A percentile compares a stretch with the other conserved stretches of the same genome.
These are phyloP conservation scores for Annulohypoxylon bovei DNA, from an alignment of 495 filamentous ascomycete species.

Conservation along the genomic window DNA sequence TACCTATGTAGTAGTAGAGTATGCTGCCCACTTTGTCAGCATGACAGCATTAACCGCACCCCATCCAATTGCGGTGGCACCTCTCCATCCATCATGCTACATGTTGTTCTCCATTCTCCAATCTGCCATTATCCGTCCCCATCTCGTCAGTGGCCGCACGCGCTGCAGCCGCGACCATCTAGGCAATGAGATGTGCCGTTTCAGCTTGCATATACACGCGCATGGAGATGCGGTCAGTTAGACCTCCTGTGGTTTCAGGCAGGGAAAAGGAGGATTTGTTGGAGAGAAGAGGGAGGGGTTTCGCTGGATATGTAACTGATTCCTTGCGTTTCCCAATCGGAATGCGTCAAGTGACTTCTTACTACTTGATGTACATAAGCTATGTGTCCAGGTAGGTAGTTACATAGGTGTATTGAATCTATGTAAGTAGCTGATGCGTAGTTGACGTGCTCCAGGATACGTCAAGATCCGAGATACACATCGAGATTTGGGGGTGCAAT, in stretches of 20 bases:
- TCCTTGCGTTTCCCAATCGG: slow-evolving; percentile 12
- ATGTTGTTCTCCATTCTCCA: background rate
- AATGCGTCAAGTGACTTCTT: background rate
- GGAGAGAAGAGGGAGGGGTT: background rate
- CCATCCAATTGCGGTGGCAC: slow-evolving; percentile 19
- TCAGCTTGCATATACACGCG: slow-evolving; percentile 27
- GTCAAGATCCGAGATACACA: background rate
- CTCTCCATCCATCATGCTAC: background rate
- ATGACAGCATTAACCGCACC: slow-evolving; percentile 26
- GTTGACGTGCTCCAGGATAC: slow-evolving; percentile 6
- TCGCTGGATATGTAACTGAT: slow-evolving; percentile 4
- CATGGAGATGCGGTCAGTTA: slow-evolving; percentile 9
- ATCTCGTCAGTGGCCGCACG: slow-evolving; percentile 19
- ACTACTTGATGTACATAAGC: background rate
- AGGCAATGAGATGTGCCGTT: slow-evolving; percentile 32
- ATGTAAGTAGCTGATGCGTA: background rate
- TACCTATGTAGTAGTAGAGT: background rate
- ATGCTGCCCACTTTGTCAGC: slow-evolving; percentile 24
- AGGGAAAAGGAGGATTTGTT: slow-evolving; percentile 28
- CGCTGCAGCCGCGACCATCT: slow-evolving; percentile 26
- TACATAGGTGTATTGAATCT: no score
- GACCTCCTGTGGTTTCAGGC: slow-evolving; percentile 37
- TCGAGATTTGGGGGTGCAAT: background rate
- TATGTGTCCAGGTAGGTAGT: background rate
- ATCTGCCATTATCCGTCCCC: background rate